phyloP scores from a whole-genome alignment of 2,329 filamentous ascomycete species.

The Volutella citrinella region DNA sequence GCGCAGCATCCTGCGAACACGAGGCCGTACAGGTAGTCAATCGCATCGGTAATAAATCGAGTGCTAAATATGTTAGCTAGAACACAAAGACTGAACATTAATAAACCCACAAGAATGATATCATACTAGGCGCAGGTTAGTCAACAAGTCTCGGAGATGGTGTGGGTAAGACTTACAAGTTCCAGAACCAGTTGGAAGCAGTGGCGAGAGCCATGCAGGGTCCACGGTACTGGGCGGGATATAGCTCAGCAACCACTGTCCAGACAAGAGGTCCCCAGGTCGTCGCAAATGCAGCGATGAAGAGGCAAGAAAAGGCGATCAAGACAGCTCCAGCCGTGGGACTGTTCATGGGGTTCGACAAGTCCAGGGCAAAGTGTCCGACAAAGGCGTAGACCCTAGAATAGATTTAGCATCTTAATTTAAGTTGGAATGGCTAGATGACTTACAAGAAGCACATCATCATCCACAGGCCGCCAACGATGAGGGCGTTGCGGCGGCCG shows the following conservation, averaged over 20 bases:
- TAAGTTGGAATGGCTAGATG: background rate
- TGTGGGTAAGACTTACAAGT: constrained; percentile 43
- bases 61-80: constrained; percentile 41
- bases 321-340: constrained; percentile 55
- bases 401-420: background rate
- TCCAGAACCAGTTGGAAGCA: constrained; percentile 62
- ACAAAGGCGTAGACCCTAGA: constrained; percentile 46
- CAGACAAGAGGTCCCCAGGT: constrained; percentile 71
- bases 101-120: constrained; percentile 44
- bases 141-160: constrained; percentile 36
- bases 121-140: constrained; percentile 26
- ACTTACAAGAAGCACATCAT: constrained; percentile 48
- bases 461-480: constrained; percentile 61
- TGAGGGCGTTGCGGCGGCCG: constrained; percentile 61
- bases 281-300: constrained; percentile 64
- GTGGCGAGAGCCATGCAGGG: constrained; percentile 55
- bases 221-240: constrained; percentile 55
- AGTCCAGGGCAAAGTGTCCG: constrained; percentile 43
- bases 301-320: constrained; percentile 67
- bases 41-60: constrained; percentile 68
- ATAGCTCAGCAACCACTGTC: constrained; percentile 63
- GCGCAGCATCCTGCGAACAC: constrained; percentile 69
- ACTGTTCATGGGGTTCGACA: constrained; percentile 38
- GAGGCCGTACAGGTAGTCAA: constrained; percentile 68
- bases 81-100: fast-evolving